Conservation (phyloP, 441 rosid genomes). For the Hypseocharis bilobata region DNA sequence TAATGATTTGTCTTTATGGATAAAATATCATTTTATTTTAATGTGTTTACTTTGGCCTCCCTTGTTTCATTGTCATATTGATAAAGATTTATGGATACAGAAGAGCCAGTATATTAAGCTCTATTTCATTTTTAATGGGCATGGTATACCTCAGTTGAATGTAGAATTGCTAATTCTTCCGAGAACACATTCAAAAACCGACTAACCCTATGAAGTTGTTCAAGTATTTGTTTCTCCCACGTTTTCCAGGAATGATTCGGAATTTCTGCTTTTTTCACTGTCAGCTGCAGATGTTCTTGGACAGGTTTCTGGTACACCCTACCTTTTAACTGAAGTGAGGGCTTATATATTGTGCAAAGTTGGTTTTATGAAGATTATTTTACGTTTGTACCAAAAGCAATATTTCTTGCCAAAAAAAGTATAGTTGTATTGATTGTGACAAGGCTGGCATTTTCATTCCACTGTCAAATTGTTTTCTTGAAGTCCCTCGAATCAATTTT, state of each 20-base stretch:
- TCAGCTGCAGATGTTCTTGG: background rate
- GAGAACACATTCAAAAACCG: background rate
- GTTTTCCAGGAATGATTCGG: background rate
- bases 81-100: too few relatives aligned
- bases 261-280: background rate
- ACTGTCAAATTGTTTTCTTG: background rate
- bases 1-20: too few relatives aligned
- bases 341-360: background rate
- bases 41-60: too few relatives aligned
- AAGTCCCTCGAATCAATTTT: background rate
- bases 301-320: background rate
- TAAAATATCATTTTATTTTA: too few relatives aligned
- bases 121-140: too few relatives aligned
- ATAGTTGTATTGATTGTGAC: background rate
- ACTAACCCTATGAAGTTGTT: background rate
- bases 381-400: background rate
- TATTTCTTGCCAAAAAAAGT: background rate
- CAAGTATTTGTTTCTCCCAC: background rate
- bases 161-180: too few relatives aligned
- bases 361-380: background rate
- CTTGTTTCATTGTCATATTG: too few relatives aligned
- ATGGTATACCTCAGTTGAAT: too few relatives aligned
- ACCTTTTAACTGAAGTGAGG: background rate
- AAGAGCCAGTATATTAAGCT: too few relatives aligned
- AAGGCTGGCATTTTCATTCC: background rate